Evolutionary conservation across 805 yeast species (phyloP).

Genomic region (Kregervanrija fluxuum): DNA sequence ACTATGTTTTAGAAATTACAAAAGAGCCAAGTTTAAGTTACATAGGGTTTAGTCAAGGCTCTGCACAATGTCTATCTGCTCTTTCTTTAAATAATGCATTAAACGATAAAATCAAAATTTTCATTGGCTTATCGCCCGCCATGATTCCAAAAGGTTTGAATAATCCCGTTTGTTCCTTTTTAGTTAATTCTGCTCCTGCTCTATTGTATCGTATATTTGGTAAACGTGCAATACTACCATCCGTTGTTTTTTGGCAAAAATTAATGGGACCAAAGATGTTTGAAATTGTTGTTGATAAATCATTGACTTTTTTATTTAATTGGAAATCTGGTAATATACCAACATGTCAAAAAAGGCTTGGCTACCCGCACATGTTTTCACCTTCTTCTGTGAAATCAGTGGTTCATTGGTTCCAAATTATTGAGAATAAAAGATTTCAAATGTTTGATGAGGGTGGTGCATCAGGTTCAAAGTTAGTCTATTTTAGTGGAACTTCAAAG

Average conservation of each 20-base stretch:
- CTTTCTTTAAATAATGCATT: constrained; percentile 58
- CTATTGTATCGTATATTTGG: constrained; percentile 71
- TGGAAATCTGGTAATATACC: constrained; percentile 41
- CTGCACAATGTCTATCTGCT: constrained; percentile 88
- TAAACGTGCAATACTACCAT: constrained; percentile 61
- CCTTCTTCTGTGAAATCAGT: constrained; percentile 51
- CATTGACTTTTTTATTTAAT: constrained; percentile 39
- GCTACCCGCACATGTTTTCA: constrained; percentile 47
- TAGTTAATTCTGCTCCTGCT: constrained; percentile 71
- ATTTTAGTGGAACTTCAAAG: constrained; percentile 17
- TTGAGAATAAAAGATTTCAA: constrained; percentile 39
- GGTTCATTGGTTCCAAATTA: constrained; percentile 43
- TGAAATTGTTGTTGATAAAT: constrained; percentile 37
- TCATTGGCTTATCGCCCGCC: constrained; percentile 89
- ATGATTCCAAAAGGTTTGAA: constrained; percentile 83
- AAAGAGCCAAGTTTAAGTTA: constrained; percentile 44
- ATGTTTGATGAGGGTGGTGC: constrained; percentile 42
- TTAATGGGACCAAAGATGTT: constrained; percentile 45
- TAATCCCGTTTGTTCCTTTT: constrained; percentile 32
- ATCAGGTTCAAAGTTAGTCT: constrained; percentile 25
- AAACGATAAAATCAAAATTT: constrained; percentile 45
- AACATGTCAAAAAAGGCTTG: constrained; percentile 36
- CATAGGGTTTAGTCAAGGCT: constrained; percentile 89
- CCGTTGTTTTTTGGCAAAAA: constrained; percentile 54
- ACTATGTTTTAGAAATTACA: constrained; percentile 56